phyloP scores from a whole-genome alignment of 106 monocot genomes.

The Acorus gramineus region DNA sequence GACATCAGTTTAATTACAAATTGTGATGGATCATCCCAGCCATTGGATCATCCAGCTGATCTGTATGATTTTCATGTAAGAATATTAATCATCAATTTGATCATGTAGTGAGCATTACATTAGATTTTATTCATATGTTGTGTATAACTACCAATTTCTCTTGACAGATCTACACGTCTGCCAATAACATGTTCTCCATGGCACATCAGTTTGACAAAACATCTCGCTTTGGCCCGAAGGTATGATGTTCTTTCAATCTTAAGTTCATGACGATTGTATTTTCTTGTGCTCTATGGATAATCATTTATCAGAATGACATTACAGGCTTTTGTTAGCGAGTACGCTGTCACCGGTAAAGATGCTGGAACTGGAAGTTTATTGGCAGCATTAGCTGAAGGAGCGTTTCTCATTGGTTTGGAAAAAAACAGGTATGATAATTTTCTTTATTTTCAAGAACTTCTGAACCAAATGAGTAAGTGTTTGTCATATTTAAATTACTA shows the following conservation, averaged over 20 bases:
- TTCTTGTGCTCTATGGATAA: not conserved
- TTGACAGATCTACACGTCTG: slow-evolving; percentile 66
- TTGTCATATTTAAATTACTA: too few species aligned
- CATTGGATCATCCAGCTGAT: slow-evolving; percentile 78
- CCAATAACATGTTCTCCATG: slow-evolving; percentile 59
- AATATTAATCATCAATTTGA: not conserved
- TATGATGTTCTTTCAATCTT: slow-evolving; percentile 3
- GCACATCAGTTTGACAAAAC: slow-evolving; percentile 58
- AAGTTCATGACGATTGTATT: not conserved
- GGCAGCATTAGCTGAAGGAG: slow-evolving; percentile 89
- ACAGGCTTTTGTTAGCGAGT: slow-evolving; percentile 98
- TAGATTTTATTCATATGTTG: not conserved
- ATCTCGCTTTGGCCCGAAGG: slow-evolving; percentile 66
- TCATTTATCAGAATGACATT: not conserved
- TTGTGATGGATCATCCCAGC: slow-evolving; percentile 68
- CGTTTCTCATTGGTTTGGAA: slow-evolving; percentile 92
- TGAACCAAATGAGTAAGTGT: too few species aligned
- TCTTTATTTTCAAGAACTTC: not conserved
- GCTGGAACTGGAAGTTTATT: slow-evolving; percentile 82
- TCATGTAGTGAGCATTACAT: not conserved
- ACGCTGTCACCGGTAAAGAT: slow-evolving; percentile 90
- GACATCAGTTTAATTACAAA: slow-evolving; percentile 77
- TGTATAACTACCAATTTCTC: not conserved
- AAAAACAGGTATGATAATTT: slow-evolving; percentile 49
- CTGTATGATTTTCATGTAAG: slow-evolving; percentile 82